A percentile compares a stretch with the other conserved stretches of the same genome.
Conservation (phyloP, 2,329 filamentous ascomycete species). For the Colletotrichum sp. region DNA sequence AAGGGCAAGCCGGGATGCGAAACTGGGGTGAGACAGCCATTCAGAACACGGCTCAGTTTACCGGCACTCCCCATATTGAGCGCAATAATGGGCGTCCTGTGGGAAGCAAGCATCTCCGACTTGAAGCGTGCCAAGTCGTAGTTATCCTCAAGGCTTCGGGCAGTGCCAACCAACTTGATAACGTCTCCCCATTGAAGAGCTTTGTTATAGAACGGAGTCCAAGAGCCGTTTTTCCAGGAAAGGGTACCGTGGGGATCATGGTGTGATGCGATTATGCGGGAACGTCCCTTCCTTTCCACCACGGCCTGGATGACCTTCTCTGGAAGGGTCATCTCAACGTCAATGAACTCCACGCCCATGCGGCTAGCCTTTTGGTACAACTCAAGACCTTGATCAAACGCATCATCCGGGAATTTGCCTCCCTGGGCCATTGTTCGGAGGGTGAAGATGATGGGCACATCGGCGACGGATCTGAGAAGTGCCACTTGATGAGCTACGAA, state of each 20-base stretch:
- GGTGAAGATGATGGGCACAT: constrained; percentile 89
- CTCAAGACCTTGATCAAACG: constrained; percentile 70
- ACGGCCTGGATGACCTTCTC: constrained; percentile 76
- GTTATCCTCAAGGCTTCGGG: constrained; percentile 81
- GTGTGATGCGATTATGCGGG: constrained; percentile 92
- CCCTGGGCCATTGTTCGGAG: constrained; percentile 86
- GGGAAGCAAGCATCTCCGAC: constrained; percentile 71
- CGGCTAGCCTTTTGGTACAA: constrained; percentile 82
- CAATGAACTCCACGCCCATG: constrained; percentile 89
- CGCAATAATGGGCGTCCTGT: constrained; percentile 85
- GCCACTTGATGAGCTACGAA: constrained; percentile 85
- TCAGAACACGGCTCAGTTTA: constrained; percentile 88
- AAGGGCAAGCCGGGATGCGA: constrained; percentile 89
- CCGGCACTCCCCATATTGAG: constrained; percentile 94
- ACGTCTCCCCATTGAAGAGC: constrained; percentile 90
- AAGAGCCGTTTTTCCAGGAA: constrained; percentile 92
- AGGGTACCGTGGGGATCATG: constrained; percentile 83
- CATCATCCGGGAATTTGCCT: constrained; percentile 83
- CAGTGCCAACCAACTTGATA: constrained; percentile 91
- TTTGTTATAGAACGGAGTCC: constrained; percentile 88
- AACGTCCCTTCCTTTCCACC: constrained; percentile 69
- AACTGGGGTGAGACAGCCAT: constrained; percentile 93
- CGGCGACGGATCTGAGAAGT: constrained; percentile 73
- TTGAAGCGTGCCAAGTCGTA: constrained; percentile 85
- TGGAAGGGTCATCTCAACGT: constrained; percentile 88